Conservation (phyloP, 208 protist species). For the Wallacemonas collosoma region DNA sequence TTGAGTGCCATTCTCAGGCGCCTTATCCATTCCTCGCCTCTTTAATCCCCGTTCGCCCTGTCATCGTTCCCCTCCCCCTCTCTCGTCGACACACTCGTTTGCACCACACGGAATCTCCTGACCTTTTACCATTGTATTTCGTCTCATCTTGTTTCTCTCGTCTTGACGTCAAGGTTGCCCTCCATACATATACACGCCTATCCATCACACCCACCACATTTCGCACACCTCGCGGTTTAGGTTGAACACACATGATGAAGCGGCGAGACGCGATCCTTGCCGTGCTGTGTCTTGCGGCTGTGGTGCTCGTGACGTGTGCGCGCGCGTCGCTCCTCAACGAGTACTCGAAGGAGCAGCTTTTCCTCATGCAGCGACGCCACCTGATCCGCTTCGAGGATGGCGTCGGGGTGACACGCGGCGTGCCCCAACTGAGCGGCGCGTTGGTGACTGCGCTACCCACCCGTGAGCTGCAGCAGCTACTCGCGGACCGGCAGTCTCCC, state of each 20-base stretch:
- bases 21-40: too few relatives aligned
- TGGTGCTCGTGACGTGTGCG: neutral
- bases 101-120: too few relatives aligned
- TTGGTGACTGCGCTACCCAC: constrained; percentile 24
- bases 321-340: constrained; percentile 32
- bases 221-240: neutral
- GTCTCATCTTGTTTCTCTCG: too few relatives aligned
- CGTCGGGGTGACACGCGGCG: constrained; percentile 29
- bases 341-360: constrained; percentile 43
- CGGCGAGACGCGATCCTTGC: neutral
- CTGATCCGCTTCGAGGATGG: constrained; percentile 19
- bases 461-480: constrained; percentile 34
- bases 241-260: neutral
- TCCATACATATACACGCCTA: neutral
- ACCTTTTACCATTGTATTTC: too few relatives aligned
- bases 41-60: too few relatives aligned
- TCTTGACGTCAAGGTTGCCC: too few relatives aligned
- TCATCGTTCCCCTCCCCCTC: too few relatives aligned
- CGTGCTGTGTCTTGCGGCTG: neutral
- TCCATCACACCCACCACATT: neutral
- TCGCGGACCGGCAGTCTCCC: constrained; percentile 33
- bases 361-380: constrained; percentile 39
- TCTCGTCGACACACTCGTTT: too few relatives aligned
- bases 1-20: too few relatives aligned
- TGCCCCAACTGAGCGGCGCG: constrained; percentile 21